Evolutionary conservation across 2,329 filamentous ascomycete species (phyloP).

Genomic region (Verticillium nubilum): DNA sequence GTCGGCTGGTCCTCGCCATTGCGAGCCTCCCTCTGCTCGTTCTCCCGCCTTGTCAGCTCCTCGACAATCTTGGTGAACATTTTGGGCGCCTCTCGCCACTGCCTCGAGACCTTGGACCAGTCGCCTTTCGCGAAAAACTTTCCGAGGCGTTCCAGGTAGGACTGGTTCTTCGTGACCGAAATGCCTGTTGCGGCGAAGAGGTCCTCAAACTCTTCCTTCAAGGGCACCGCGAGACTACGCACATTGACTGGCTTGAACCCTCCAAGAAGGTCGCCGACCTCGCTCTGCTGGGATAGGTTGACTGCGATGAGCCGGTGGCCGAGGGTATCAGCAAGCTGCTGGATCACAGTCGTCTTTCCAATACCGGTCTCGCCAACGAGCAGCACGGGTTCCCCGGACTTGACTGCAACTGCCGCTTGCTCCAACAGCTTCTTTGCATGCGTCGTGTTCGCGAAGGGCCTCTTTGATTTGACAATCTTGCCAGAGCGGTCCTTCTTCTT

Average conservation of each 20-base stretch:
- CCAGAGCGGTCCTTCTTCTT: conserved; percentile 48
- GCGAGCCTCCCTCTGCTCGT: conserved; percentile 26
- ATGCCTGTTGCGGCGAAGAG: conserved; percentile 82
- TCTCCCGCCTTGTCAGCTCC: conserved; percentile 42
- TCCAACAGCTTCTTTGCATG: conserved; percentile 83
- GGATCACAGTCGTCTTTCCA: conserved; percentile 93
- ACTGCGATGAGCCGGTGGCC: conserved; percentile 86
- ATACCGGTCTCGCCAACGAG: conserved; percentile 99
- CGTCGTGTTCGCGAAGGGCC: conserved; percentile 81
- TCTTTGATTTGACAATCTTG: conserved; percentile 45
- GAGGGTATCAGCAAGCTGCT: conserved; percentile 80
- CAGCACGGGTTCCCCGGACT: conserved; percentile 80
- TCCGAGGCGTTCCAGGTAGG: conserved; percentile 74
- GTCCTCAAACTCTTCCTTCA: conserved; percentile 91
- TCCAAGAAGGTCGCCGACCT: conserved; percentile 90
- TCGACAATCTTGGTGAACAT: conserved; percentile 73
- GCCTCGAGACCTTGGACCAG: conserved; percentile 78
- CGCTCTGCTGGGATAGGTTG: conserved; percentile 96
- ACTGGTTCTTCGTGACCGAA: conserved; percentile 79
- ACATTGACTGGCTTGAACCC: conserved; percentile 96
- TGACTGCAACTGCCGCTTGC: conserved; percentile 77
- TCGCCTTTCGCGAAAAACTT: conserved; percentile 77
- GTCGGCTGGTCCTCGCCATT: conserved; percentile 48
- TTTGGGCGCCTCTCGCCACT: conserved; percentile 84
- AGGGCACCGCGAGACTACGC: conserved; percentile 76